Base-by-base conservation (phyloP, 2,329 filamentous ascomycete genomes). In the Trichoderma cornu-damae region DNA sequence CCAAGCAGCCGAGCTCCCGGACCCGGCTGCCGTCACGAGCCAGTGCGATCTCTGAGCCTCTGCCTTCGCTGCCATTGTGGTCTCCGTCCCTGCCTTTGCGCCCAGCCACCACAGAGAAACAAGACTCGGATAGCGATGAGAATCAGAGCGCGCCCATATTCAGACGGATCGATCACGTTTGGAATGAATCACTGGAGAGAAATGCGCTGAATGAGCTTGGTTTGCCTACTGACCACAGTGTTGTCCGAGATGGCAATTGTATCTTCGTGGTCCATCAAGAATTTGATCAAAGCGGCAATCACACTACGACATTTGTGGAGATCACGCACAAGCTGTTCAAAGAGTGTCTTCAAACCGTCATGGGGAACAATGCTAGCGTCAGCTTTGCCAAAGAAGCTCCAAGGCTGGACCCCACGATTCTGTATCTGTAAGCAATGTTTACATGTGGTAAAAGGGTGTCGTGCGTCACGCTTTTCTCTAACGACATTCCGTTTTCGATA, bases 201-300 rank as follows among this genome's bases (percentile, higher is more conserved):
- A n/a, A n/a, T n/a, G n/a, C n/a, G n/a, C n/a, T n/a, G n/a, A n/a
- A n/a, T n/a, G n/a, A n/a, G n/a, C n/a, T n/a, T n/a, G n/a, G n/a
- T n/a, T n/a, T n/a, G 73, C 78, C 12, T 71, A 92, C 90, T 69
- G 85, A 92, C 60, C n/a, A n/a, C n/a, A n/a, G n/a, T n/a, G n/a
- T n/a, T n/a, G n/a, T n/a, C n/a, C n/a, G n/a, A n/a, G n/a, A n/a
- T n/a, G n/a, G n/a, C n/a, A 84, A 88, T 60, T 94, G 87, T 68
- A 79, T 90, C 28, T 96, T 96, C 69, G 89, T 90, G 22, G 88
- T 96, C 14, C 84, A 89, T 14, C 82, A 91, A 55, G 87, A 83
- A 12, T 95, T 96, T 68, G 87, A 92, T 69, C 90, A 83, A 83
- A 88, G 94, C 64, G 89, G 90, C 61, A 90, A 90, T 65, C 92